phyloP scores from a whole-genome alignment of 441 rosid genomes.

The Sinapis alba region DNA sequence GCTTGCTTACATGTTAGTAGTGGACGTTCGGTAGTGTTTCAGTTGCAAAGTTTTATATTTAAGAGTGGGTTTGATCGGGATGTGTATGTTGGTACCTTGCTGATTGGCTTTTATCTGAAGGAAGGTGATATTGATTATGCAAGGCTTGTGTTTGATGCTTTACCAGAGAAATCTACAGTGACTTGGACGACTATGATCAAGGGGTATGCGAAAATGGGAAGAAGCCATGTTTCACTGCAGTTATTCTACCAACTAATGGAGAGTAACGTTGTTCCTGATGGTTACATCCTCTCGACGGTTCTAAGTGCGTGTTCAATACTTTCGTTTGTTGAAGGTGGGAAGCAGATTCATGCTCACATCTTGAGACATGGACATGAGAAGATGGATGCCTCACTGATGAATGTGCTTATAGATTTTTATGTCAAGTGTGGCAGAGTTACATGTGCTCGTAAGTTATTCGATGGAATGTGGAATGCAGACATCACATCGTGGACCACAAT shows the following conservation, averaged over 20 bases:
- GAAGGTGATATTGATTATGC: constrained; percentile 48
- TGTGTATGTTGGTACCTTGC: constrained; percentile 60
- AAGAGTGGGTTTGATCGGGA: constrained; percentile 55
- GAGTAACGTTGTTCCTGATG: constrained; percentile 43
- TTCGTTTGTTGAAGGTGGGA: constrained; percentile 53
- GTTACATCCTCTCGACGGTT: constrained; percentile 53
- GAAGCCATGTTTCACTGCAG: constrained; percentile 47
- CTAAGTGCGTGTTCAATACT: constrained; percentile 55
- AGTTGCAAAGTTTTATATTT: constrained; percentile 48
- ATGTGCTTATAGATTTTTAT: constrained; percentile 62
- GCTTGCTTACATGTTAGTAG: constrained; percentile 47
- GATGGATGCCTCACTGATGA: constrained; percentile 56
- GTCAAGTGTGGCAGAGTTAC: constrained; percentile 49
- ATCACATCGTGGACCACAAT: constrained; percentile 68
- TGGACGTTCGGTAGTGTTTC: constrained; percentile 42
- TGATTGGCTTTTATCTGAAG: constrained; percentile 53
- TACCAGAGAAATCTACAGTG: constrained; percentile 50
- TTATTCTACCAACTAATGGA: constrained; percentile 46
- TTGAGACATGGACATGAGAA: constrained; percentile 53
- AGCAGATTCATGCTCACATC: constrained; percentile 62
- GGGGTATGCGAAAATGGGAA: constrained; percentile 57
- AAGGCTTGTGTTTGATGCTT: constrained; percentile 54
- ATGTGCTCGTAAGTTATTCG: constrained; percentile 45
- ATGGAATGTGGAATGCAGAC: constrained; percentile 49
- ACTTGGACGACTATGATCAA: constrained; percentile 69